A percentile compares a stretch with the other conserved stretches of the same genome.
Evolutionary conservation across 2,329 filamentous ascomycete genomes (phyloP).

Genomic region (Tolypocladium inflatum): DNA sequence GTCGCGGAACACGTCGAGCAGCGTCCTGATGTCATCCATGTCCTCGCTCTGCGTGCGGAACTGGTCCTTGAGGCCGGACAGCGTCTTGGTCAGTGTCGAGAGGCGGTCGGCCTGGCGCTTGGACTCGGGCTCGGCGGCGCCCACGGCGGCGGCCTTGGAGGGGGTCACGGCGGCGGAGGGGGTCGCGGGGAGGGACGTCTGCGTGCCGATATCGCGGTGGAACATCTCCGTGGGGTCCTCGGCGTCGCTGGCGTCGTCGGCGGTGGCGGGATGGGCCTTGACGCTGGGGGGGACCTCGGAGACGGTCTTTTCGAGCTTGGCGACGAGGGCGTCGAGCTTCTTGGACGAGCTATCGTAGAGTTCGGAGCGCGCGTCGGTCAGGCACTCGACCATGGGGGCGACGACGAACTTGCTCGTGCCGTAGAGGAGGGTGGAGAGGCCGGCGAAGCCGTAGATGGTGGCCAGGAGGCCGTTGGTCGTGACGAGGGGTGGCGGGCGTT

Average conservation of each 20-base stretch:
- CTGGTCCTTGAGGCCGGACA: slow-evolving; percentile 33
- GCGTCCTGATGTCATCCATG: slow-evolving; percentile 39
- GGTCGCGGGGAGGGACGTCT: slow-evolving; percentile 45
- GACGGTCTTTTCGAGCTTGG: slow-evolving; percentile 45
- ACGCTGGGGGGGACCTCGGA: slow-evolving; percentile 44
- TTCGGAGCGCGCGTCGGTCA: slow-evolving; percentile 42
- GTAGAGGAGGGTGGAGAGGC: slow-evolving; percentile 55
- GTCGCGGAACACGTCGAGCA: slow-evolving; percentile 50
- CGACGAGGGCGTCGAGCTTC: slow-evolving; percentile 35
- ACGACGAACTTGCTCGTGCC: slow-evolving; percentile 62
- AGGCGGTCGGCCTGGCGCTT: slow-evolving; percentile 34
- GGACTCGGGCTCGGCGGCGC: slow-evolving; percentile 14
- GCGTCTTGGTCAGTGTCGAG: slow-evolving; percentile 27
- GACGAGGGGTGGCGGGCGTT: slow-evolving; percentile 50
- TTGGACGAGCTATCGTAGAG: slow-evolving; percentile 37
- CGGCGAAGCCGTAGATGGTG: slow-evolving; percentile 48
- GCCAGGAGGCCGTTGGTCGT: slow-evolving; percentile 49
- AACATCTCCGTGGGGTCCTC: slow-evolving; percentile 69
- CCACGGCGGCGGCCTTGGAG: background rate
- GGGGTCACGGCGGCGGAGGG: slow-evolving; percentile 1
- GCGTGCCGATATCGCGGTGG: slow-evolving; percentile 71
- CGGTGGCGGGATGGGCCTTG: slow-evolving; percentile 8
- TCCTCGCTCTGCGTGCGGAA: slow-evolving; percentile 35
- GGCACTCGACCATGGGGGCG: slow-evolving; percentile 47
- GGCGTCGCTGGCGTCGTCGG: slow-evolving; percentile 32